Base-by-base conservation (phyloP, 805 yeast genomes). In the Saccharomycopsis selenospora region DNA sequence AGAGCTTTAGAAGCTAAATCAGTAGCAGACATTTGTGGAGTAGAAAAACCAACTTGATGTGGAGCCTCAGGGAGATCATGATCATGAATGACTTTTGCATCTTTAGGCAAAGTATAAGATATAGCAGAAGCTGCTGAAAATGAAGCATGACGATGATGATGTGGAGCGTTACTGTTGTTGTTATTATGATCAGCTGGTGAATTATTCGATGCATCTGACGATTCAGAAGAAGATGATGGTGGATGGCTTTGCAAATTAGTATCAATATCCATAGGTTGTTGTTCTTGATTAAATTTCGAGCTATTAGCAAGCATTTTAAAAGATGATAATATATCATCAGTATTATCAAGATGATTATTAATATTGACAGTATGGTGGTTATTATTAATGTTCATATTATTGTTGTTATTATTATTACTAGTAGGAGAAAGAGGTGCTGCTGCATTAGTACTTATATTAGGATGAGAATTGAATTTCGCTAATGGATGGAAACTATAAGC, bases 21-120 rank as follows among this genome's bases (percentile, higher is more conserved):
- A 17, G 67, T 66, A 1, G 83, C 80, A 10, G 70, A 58, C 41
- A 79, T 58, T 61, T 87, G 95, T 2, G 95, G 96, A 1, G 95
- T 84, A 1, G 95, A 78, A 60, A 85, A 86, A 2, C 82, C 85
- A 23, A 84, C 89, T 57, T 84, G 88, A 40, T 73, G 74, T 1
- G 90, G 89, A 0, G 75, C 76, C 33, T 72, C 76, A 3, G 60
- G 53, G 24, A 54, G 45, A 18, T 51, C 47, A 40, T 56, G 57
- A 10, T n/a, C 40, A 17, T 46, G 67, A 38, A 70, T 67, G 22
- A 59, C 52, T 28, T 58, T 41, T 2, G 71, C 68, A 42, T 76
- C 82, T 52, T 72, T 70, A 26, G 64, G 57, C n/a, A 74, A 74
- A 1, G 82, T 71, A 58, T 83, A 82, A 0, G 85, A 75, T 4